A percentile compares a stretch with the other conserved stretches of the same genome.
These are phyloP conservation scores for Fusarium sp. DNA, from an alignment of 2,329 filamentous ascomycete species.

Conservation along the genomic window DNA sequence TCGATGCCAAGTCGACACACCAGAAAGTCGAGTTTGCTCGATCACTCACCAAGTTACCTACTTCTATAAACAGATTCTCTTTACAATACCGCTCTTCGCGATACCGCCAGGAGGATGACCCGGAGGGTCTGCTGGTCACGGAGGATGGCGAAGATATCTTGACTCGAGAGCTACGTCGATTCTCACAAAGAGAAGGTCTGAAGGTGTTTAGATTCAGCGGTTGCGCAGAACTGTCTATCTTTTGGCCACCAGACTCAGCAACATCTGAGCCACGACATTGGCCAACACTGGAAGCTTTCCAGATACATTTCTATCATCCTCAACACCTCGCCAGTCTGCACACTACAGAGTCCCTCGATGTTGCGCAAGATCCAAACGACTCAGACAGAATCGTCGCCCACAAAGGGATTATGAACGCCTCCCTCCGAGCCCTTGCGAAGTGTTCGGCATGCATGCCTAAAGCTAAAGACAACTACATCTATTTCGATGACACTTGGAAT, in stretches of 20 bases:
- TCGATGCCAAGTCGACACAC: no score
- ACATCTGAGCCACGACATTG: background rate
- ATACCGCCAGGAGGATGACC: background rate
- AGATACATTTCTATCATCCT: background rate
- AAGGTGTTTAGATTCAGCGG: background rate
- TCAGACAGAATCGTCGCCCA: background rate
- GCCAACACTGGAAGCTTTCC: conserved; percentile 10
- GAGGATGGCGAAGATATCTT: background rate
- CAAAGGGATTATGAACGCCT: background rate
- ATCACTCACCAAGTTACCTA: background rate
- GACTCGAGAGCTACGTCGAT: background rate
- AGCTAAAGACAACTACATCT: background rate
- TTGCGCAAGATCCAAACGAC: rapidly evolving
- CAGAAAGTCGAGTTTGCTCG: background rate
- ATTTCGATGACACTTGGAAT: background rate
- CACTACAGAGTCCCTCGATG: background rate
- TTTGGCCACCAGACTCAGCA: conserved; percentile 7
- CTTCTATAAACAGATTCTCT: background rate
- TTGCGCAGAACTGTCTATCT: background rate
- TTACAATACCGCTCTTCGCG: background rate
- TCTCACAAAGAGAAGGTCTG: conserved; percentile 3
- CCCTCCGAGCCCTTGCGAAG: background rate
- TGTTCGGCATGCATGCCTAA: conserved; percentile 8
- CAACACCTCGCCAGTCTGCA: background rate
- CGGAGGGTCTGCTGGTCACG: background rate